Percentiles rank a stretch among this genome's conserved stretches.
Conservation (phyloP, 805 yeast species). For the Hanseniaspora guilliermondii region DNA sequence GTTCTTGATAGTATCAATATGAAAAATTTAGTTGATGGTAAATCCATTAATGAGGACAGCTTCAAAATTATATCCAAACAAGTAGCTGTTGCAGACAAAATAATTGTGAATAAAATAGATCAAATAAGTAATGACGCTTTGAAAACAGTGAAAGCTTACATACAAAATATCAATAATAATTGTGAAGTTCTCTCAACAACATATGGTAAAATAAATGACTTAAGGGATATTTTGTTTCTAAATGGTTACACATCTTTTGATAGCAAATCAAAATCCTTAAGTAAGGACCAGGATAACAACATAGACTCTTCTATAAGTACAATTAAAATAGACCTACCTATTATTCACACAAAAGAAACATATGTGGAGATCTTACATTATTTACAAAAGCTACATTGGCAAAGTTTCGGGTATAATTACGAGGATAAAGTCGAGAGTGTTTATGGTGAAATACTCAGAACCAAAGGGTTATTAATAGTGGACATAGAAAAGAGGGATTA, state of each 20-base stretch:
- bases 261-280: constrained; percentile 19
- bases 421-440: constrained; percentile 13
- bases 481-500: constrained; percentile 26
- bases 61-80: constrained; percentile 72
- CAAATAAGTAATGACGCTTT: constrained; percentile 29
- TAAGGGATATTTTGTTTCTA: constrained; percentile 56
- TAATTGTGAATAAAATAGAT: constrained; percentile 72
- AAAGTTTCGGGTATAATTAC: constrained; percentile 35
- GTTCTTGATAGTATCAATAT: constrained; percentile 72
- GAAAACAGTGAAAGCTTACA: constrained; percentile 24
- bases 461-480: constrained; percentile 58
- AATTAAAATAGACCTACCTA: constrained; percentile 35
- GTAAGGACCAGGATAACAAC: constrained; percentile 14
- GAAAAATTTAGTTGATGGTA: constrained; percentile 51
- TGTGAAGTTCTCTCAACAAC: constrained; percentile 57
- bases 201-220: constrained; percentile 56
- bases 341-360: constrained; percentile 28
- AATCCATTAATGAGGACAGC: constrained; percentile 30
- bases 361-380: constrained; percentile 43
- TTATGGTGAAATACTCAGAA: constrained; percentile 59
- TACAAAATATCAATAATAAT: constrained; percentile 48
- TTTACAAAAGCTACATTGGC: constrained; percentile 67
- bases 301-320: constrained; percentile 46
- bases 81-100: constrained; percentile 76
- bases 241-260: constrained; percentile 44